These are phyloP conservation scores for Plasmodium vinckei DNA, from an alignment of 169 alveolate species.

Conservation along the genomic window DNA sequence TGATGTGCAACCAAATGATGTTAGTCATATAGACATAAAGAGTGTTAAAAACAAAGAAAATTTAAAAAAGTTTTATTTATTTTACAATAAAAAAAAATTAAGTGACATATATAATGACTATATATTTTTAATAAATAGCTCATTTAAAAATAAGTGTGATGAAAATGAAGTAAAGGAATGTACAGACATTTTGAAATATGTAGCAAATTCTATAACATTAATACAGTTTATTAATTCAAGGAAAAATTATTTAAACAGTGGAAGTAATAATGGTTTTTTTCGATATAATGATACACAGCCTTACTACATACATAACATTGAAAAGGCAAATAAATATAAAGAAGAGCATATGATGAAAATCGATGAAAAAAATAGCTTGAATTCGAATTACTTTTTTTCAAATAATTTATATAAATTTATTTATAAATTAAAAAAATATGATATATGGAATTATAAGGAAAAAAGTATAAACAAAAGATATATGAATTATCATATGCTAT, in stretches of 20 bases:
- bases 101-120: slow-evolving; percentile 22
- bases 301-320: slow-evolving; percentile 69
- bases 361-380: slow-evolving; percentile 3
- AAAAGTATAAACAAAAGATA: slow-evolving; percentile 15
- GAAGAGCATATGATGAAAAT: slow-evolving; percentile 23
- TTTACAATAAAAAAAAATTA: slow-evolving; percentile 6
- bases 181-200: slow-evolving; percentile 16
- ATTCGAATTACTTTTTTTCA: slow-evolving; percentile 6
- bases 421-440: slow-evolving; percentile 35
- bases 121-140: slow-evolving; percentile 20
- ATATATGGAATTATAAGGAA: slow-evolving; percentile 63
- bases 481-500: slow-evolving; percentile 14
- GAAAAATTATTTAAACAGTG: neutral
- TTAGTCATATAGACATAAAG: slow-evolving; percentile 5
- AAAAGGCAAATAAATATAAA: slow-evolving; percentile 29
- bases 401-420: slow-evolving; percentile 47
- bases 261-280: neutral
- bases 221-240: slow-evolving; percentile 24
- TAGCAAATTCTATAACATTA: slow-evolving; percentile 1
- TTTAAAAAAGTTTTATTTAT: slow-evolving; percentile 11
- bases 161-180: slow-evolving; percentile 35
- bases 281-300: slow-evolving; percentile 7
- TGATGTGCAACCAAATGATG: no score
- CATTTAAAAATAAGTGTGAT: slow-evolving; percentile 8
- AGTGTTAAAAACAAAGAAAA: slow-evolving; percentile 30